Evolutionary conservation across 2,329 filamentous ascomycete genomes (phyloP).

Genomic region (Xylariaceae sp.): DNA sequence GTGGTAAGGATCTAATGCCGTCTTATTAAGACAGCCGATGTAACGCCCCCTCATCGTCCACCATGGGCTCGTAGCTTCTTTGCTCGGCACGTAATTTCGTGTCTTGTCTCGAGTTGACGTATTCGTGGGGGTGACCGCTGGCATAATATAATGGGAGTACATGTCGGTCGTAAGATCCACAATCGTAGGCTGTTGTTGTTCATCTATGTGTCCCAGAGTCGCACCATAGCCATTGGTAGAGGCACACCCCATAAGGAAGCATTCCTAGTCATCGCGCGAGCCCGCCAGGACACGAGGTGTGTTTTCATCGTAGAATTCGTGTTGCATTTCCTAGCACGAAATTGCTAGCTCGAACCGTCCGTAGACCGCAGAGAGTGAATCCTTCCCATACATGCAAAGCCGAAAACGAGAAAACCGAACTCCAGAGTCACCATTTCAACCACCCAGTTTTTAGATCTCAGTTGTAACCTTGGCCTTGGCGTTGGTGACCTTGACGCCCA

Average conservation of each 20-base stretch:
- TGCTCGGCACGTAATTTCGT: conserved; percentile 1
- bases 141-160: conserved; percentile 3
- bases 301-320: conserved; percentile 31
- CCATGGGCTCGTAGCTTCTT: conserved; percentile 1
- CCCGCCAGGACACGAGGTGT: conserved; percentile 8
- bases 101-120: conserved; percentile 3
- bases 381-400: conserved; percentile 33
- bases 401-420: conserved; percentile 33
- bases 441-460: conserved; percentile 59
- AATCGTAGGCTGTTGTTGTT: conserved; percentile 6
- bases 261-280: conserved; percentile 11
- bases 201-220: conserved; percentile 1
- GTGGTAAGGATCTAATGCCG: conserved; percentile 3
- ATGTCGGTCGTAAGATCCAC: conserved; percentile 6
- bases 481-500: conserved; percentile 99
- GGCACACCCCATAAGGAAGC: conserved; percentile 11
- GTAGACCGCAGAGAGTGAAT: conserved; percentile 32
- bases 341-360: conserved; percentile 33
- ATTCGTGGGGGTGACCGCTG: conserved; percentile 7
- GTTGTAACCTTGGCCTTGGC: conserved; percentile 98
- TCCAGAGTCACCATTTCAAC: conserved; percentile 26
- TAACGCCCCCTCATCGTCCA: conserved; percentile 3
- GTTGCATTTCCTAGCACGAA: conserved; percentile 32
- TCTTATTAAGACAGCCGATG: conserved; percentile 4
- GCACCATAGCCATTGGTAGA: conserved; percentile 9